A percentile compares a stretch with the other conserved stretches of the same genome.
phyloP scores from a whole-genome alignment of 1,284 basidiomycete species.

The Cutaneotrichosporon curvatum region DNA sequence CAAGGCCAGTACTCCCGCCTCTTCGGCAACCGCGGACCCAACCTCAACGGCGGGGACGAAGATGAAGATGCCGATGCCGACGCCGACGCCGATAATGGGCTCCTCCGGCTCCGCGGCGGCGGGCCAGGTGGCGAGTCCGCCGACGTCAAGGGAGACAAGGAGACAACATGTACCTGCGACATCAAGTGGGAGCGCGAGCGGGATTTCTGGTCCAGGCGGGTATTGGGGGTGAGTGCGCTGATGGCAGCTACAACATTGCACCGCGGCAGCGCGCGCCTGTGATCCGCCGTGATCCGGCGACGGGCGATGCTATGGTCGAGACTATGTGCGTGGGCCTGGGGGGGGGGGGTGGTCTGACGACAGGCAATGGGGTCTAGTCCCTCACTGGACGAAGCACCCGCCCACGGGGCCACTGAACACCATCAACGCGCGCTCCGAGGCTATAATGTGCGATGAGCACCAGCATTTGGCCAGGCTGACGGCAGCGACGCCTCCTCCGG shows the following conservation, averaged over 20 bases:
- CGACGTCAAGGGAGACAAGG: constrained; percentile 8
- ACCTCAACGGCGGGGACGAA: background rate
- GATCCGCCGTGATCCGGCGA: constrained; percentile 47
- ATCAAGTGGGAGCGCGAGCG: constrained; percentile 35
- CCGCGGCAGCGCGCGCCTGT: constrained; percentile 37
- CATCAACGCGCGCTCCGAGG: constrained; percentile 83
- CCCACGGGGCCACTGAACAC: constrained; percentile 67
- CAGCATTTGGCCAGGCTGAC: too few relatives aligned
- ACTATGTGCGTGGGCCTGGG: constrained; percentile 31
- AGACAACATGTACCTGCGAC: constrained; percentile 19
- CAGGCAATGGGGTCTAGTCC: constrained; percentile 88
- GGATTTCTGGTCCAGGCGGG: constrained; percentile 32
- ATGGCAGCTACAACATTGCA: constrained; percentile 40
- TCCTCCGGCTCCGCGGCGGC: constrained; percentile 11
- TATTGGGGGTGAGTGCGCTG: background rate
- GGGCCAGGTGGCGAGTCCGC: constrained; percentile 3
- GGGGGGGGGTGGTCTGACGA: background rate
- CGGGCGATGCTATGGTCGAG: constrained; percentile 44
- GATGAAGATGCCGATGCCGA: constrained; percentile 5
- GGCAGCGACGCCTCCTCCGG: constrained; percentile 39
- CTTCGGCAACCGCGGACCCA: constrained; percentile 3
- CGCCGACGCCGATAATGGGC: constrained; percentile 3
- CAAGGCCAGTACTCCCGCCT: constrained; percentile 15
- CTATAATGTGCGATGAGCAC: constrained; percentile 58
- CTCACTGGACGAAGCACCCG: constrained; percentile 66